Evolutionary conservation across 1,139 yeast species (phyloP).

Genomic region (Candida sp.): DNA sequence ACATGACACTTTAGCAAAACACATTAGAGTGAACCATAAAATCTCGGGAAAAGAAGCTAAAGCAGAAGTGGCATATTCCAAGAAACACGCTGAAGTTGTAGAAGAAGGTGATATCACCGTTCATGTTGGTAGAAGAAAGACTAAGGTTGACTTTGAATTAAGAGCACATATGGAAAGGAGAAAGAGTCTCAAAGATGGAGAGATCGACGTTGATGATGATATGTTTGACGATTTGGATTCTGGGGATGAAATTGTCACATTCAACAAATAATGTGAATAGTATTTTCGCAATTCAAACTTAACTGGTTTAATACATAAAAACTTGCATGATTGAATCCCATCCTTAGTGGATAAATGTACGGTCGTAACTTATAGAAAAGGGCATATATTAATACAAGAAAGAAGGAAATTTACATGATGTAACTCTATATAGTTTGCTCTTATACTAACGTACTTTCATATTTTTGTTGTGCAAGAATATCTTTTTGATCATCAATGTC

Average conservation of each 20-base stretch:
- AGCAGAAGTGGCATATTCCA: conserved; percentile 47
- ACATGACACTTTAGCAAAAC: conserved; percentile 93
- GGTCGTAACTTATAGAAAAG: not conserved
- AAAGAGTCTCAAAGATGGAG: conserved; percentile 14
- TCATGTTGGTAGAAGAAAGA: conserved; percentile 47
- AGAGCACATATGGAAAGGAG: conserved; percentile 47
- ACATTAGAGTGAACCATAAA: conserved; percentile 84
- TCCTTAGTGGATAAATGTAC: not conserved
- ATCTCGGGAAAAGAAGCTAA: conserved; percentile 66
- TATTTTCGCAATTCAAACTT: not conserved
- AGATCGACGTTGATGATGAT: conserved; percentile 3
- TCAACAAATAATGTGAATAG: not conserved
- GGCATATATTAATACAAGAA: conserved; percentile 4
- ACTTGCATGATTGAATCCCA: no score
- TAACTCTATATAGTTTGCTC: conserved; percentile 2
- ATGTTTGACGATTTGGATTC: conserved; percentile 15
- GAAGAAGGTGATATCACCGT: conserved; percentile 45
- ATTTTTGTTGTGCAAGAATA: conserved; percentile 60
- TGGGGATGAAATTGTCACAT: conserved; percentile 22
- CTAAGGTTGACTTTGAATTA: conserved; percentile 47
- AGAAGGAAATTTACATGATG: not conserved
- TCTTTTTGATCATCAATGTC: conserved; percentile 54
- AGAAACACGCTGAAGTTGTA: conserved; percentile 45
- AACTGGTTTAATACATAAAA: no score
- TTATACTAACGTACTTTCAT: conserved; percentile 31